Base-by-base conservation (phyloP, 495 filamentous ascomycete species). In the Elaphomyces granulatus region DNA sequence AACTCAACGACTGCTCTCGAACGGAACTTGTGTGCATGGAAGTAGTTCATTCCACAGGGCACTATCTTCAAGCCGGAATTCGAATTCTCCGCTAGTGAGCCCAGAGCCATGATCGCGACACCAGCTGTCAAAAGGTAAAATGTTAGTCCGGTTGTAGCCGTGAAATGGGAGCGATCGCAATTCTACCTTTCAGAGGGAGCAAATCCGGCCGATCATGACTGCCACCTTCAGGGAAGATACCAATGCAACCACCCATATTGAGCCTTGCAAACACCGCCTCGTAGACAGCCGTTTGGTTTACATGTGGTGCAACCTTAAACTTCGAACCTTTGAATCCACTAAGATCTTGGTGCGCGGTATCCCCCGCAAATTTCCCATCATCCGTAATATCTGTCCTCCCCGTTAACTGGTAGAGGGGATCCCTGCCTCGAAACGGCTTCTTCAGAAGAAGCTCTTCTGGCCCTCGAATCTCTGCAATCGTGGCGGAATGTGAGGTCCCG, bases 21-120 rank as follows among this genome's bases (percentile, higher is more conserved):
- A 14, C 90, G 78, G 61, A 99, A 99, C 56, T 96, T 99, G 63
- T 99, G 90, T 3, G 90, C 82, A 60, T 99, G 90, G 62, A 99
- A 99, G 60, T 99, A 99, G 53, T 99, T 99, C 90, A 96, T 96
- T 44, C 92, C 92, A 36, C 86, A 88, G n/a, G 92, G 92, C n/a
- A 99, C 82, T 49, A 99, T 96, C 57, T 84, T 92, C 46, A 99
- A 55, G n/a, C 81, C 87, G 53, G 81, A 94, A 46, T 92, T 71
- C 3, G 87, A 90, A 35, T 85, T 73, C 31, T 81, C 78, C n/a
- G 83, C 83, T 20, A 99, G 68, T 2, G 92, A 83, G 15, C 88
- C 90, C 35, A 99, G 72, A 16, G 90, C 90, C 87, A 99, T 99
- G 45, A 99, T 82, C 36, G 90, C 90, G 37, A 99, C 85, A 54